Conservation (phyloP, 2,329 filamentous ascomycete genomes). For the Exophiala viscosa region DNA sequence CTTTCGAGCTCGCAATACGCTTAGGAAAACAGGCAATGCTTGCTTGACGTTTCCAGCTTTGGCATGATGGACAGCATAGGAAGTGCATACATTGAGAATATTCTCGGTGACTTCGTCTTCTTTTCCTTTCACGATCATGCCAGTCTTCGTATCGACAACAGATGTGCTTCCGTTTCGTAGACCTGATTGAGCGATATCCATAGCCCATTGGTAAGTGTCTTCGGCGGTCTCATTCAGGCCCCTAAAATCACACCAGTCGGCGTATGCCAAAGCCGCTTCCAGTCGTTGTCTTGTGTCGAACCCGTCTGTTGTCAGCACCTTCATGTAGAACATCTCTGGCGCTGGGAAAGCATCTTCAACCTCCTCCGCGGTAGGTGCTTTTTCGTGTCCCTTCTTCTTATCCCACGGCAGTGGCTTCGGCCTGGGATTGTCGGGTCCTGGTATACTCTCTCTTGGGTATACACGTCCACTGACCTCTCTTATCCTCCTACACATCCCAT, state of each 20-base stretch:
- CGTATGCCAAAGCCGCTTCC: conserved; percentile 77
- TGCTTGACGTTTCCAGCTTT: conserved; percentile 60
- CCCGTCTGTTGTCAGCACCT: conserved; percentile 74
- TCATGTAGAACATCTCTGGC: conserved; percentile 75
- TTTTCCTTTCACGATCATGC: conserved; percentile 59
- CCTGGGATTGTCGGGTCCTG: conserved; percentile 78
- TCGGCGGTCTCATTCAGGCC: conserved; percentile 60
- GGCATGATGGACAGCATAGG: conserved; percentile 74
- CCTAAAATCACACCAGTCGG: conserved; percentile 80
- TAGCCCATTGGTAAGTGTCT: conserved; percentile 69
- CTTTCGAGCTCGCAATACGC: conserved; percentile 73
- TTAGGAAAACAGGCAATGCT: conserved; percentile 81
- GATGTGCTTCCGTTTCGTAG: conserved; percentile 34
- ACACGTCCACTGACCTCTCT: conserved; percentile 46
- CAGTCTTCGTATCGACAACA: conserved; percentile 60
- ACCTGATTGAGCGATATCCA: conserved; percentile 67
- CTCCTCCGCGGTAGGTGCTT: conserved; percentile 69
- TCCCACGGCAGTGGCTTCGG: conserved; percentile 69
- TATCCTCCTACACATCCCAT: conserved; percentile 67
- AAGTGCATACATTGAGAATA: conserved; percentile 69
- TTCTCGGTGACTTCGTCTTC: conserved; percentile 63
- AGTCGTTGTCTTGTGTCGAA: conserved; percentile 75
- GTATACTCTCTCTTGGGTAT: conserved; percentile 69
- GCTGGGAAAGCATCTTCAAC: conserved; percentile 65
- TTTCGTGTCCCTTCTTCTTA: conserved; percentile 36